Evolutionary conservation across 2,329 filamentous ascomycete species (phyloP), one percentile per base, ranked within the genome.

Genomic region (Colletotrichum tanaceti): DNA sequence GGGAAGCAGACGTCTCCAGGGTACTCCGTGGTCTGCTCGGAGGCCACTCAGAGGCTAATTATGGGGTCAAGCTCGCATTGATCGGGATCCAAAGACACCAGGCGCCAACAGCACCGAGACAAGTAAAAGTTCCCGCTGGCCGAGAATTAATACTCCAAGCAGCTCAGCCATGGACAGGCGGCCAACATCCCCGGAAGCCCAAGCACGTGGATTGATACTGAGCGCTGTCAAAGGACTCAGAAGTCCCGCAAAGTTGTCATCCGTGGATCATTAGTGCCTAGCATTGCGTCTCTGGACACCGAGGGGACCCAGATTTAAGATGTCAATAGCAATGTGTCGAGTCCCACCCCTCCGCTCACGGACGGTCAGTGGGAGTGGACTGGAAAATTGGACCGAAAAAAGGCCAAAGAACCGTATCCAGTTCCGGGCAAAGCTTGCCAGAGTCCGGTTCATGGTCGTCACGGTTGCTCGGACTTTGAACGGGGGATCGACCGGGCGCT

Each of bases 31-130:
- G 39, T 35, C 41, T 65, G 47, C 2, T 60, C 47, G 1, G 49
- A 72, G 6, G 61, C 70, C 2, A 73, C 75, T 18, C 61, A 72
- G n/a, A 64, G 71, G 16, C 71, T n/a, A n/a, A n/a, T n/a, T 78
- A 1, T 74, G 76, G 79, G 59, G 78, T 16, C 59, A 71, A 6
- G 78, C 82, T 0, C 73, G 75, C 1, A 66, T 70, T 13, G 74
- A 78, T 16, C 75, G 85, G 5, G 77, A n/a, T n/a, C n/a, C n/a
- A n/a, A n/a, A 84, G 68, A 50, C 71, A 0, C 74, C 83, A 0
- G 83, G 83, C 0, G 83, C 83, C 0, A 77, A 76, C 3, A 72
- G 85, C 9, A 58, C 81, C 16, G 79, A 81, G 44, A 67, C 63
- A 4, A 63, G 67, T 13, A n/a, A n/a, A n/a, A n/a, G n/a, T 70